These are phyloP conservation scores for Cystofilobasidium macerans DNA, from an alignment of 768 basidiomycete species.

Conservation along the genomic window DNA sequence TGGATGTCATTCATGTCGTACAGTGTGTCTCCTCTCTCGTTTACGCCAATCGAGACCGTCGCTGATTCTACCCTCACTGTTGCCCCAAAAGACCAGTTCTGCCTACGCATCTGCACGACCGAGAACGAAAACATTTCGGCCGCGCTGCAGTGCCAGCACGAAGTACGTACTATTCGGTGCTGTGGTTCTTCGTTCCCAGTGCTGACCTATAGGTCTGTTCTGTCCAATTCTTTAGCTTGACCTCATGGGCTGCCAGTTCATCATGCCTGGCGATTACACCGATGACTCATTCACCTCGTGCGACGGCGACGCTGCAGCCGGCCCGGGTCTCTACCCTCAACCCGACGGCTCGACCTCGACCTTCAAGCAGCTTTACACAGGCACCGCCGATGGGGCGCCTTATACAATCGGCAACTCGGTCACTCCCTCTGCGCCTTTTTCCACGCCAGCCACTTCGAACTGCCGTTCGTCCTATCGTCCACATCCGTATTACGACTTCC, in stretches of 20 bases:
- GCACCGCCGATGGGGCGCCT: neutral
- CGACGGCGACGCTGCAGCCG: conserved; percentile 38
- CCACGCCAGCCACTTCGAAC: neutral
- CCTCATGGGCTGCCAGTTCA: conserved; percentile 14
- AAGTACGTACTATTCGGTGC: no score
- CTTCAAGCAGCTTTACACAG: conserved; percentile 35
- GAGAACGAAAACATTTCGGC: conserved; percentile 38
- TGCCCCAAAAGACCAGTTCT: conserved; percentile 42
- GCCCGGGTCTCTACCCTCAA: conserved; percentile 46
- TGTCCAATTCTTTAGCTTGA: no score
- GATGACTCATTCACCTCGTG: conserved; percentile 24
- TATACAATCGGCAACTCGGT: neutral
- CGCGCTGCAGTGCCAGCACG: conserved; percentile 38
- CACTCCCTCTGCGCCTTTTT: neutral
- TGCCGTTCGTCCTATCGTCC: neutral
- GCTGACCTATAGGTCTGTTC: no score
- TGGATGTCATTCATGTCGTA: conserved; percentile 6
- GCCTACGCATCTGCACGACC: conserved; percentile 44
- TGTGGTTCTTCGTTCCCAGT: no score
- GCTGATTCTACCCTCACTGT: neutral
- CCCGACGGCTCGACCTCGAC: conserved; percentile 38
- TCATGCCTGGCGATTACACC: conserved; percentile 36
- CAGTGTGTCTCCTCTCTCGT: no score
- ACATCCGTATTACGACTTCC: neutral
- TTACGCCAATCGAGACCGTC: no score